Base-by-base conservation (phyloP, 495 filamentous ascomycete species). In the Trichoderma orchidacearum region DNA sequence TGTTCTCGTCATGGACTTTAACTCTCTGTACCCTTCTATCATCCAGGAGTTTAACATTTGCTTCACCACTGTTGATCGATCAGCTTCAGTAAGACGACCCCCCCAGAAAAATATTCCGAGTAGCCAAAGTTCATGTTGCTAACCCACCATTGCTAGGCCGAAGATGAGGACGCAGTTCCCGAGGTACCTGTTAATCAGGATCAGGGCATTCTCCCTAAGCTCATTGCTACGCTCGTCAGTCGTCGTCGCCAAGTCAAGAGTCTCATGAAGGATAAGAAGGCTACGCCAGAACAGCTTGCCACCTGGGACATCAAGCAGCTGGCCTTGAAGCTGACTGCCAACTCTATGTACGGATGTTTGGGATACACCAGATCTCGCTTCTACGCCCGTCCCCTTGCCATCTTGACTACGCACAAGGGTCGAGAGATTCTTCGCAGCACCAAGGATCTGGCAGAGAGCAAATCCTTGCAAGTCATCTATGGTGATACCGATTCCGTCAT, bases 1-100 rank as follows among this genome's bases (percentile, higher is more conserved):
- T 63, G 84, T 98, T 29, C 80, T 98, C 21, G 93, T 98, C 66
- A 98, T 98, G 93, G 93, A 98, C 73, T 98, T 97, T 75, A 98
- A 98, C 80, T 95, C 90, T 69, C 75, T 98, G 62, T 98, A 98
- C 64, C 93, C 93, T 13, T 96, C 90, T 69, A 96, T 98, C 62
- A 98, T 98, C 61, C 94, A 97, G 67, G 94, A 98, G 75, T 97
- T 81, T 73, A 98, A 98, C 67, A 98, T 98, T 63, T 98, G 93
- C 74, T 98, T 98, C 70, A 98, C 93, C 3, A 98, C 93, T 0
- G 90, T 97, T 4, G 89, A 97, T 59, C 76, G 81, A 78, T 62
- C 76, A 76, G 65, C 80, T 82, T 74, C 75, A 79, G 74, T 76
- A 66, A 67, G 73, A 61, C 15, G 0, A 3, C 3, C 2, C 17